These are phyloP conservation scores for Kwoniella pini DNA, from an alignment of 768 basidiomycete genomes.

Conservation along the genomic window DNA sequence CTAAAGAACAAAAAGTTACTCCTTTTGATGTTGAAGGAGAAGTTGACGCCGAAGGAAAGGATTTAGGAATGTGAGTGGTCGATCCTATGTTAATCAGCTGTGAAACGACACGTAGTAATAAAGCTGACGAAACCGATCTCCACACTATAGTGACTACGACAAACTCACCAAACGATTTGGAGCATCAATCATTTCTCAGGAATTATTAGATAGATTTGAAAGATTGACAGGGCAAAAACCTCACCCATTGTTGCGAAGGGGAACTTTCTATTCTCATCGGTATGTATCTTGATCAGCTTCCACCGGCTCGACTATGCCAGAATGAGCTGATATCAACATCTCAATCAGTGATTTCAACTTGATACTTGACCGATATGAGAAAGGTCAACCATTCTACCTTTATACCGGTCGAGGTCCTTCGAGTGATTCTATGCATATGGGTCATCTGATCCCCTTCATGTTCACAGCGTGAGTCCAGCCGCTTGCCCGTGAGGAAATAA, in stretches of 20 bases:
- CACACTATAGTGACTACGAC: slow-evolving; percentile 87
- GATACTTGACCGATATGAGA: slow-evolving; percentile 92
- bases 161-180: slow-evolving; percentile 94
- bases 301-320: background rate
- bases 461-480: slow-evolving; percentile 79
- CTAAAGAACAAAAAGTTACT: slow-evolving; percentile 75
- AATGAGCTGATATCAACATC: background rate
- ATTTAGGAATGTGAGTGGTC: slow-evolving; percentile 59
- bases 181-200: slow-evolving; percentile 74
- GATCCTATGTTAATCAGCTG: background rate
- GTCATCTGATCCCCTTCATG: slow-evolving; percentile 94
- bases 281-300: slow-evolving; percentile 57
- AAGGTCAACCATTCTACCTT: slow-evolving; percentile 94
- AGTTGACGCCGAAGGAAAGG: slow-evolving; percentile 78
- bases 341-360: slow-evolving; percentile 77
- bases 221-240: slow-evolving; percentile 82
- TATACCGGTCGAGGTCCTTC: slow-evolving; percentile 97
- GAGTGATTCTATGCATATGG: slow-evolving; percentile 95
- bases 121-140: slow-evolving; percentile 1
- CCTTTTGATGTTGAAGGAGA: slow-evolving; percentile 98
- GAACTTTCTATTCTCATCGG: slow-evolving; percentile 99
- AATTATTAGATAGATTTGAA: slow-evolving; percentile 84
- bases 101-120: background rate
- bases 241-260: slow-evolving; percentile 82
- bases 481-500: too few relatives aligned